Evolutionary conservation across 805 yeast species (phyloP), one percentile per base, ranked within the genome.

Genomic region (Yueomyces sinensis): DNA sequence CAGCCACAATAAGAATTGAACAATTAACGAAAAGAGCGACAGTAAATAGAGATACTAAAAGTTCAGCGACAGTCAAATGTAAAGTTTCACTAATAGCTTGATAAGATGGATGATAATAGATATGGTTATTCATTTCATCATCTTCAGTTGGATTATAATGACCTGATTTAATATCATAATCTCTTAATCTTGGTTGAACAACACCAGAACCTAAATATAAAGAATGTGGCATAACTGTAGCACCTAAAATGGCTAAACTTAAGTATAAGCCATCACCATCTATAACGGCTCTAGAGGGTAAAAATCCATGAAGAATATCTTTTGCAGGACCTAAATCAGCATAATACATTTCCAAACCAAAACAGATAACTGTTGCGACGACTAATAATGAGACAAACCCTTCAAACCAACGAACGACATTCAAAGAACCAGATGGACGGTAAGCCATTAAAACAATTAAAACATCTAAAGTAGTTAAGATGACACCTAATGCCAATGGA

Each of bases 141-240:
- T 45, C 50, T 16, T 48, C 53, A 30, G 44, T 66, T 32, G 65
- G 45, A 57, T 62, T 52, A 47, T 70, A 77, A 52, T 66, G 61
- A 1, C 94, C 94, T 37, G 72, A 55, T 37, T 68, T 71, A 14
- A 74, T 62, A 53, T 86, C 96, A 49, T 62, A 83, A 31, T 82
- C 93, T 45, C 81, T 72, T 35, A 86, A 61, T 41, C 95, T 67
- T 5, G 94, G 78, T 52, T 84, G 93, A 5, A 82, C 95, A 36
- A 87, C 72, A 13, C 94, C 93, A 1, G 89, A 76, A 2, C 96
- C 96, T 31, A 86, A 65, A 50, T 80, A 86, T 33, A 86, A 62
- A 2, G 91, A 79, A 52, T 87, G 96, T 6, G 95, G 95, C 96
- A 86, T 86, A 18, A 87, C 89, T 2, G 95, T 86, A 17, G 95